Percentiles rank a stretch among this genome's conserved stretches.
phyloP scores from a whole-genome alignment of 257 asterid species.

The Fraxinus americana region DNA sequence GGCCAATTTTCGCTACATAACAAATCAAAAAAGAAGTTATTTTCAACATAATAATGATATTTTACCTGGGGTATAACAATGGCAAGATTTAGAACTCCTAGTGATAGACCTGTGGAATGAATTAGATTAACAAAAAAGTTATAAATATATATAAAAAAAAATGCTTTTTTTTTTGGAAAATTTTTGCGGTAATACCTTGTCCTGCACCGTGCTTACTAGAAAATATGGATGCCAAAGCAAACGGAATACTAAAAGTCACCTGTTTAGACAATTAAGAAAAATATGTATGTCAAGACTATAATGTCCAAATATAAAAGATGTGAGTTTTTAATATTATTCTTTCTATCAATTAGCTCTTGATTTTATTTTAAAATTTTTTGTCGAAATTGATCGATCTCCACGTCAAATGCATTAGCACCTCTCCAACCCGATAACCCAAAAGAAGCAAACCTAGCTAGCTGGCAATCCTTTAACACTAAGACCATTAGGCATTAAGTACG shows the following conservation, averaged over 20 bases:
- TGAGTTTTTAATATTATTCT: background rate
- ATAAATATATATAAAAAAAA: background rate
- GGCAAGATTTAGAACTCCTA: constrained; percentile 82
- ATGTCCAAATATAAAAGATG: background rate
- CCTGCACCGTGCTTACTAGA: constrained; percentile 78
- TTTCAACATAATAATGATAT: background rate
- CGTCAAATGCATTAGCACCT: too few relatives aligned
- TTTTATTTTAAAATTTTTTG: too few relatives aligned
- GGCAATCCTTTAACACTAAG: too few relatives aligned
- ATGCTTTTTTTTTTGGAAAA: background rate
- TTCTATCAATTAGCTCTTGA: too few relatives aligned
- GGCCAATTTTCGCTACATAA: too few relatives aligned
- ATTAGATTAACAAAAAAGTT: background rate
- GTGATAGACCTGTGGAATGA: constrained; percentile 61
- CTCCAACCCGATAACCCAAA: too few relatives aligned
- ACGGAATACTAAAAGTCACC: constrained; percentile 83
- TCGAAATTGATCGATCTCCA: too few relatives aligned
- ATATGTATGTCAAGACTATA: background rate
- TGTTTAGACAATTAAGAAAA: constrained; percentile 20
- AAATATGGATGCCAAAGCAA: constrained; percentile 89
- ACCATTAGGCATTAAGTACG: too few relatives aligned
- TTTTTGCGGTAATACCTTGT: constrained; percentile 61
- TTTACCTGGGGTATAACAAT: constrained; percentile 81
- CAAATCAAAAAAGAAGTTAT: background rate
- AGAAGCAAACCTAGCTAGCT: too few relatives aligned